Evolutionary conservation across 345 rosid genomes (phyloP).

Genomic region (Aquilaria sinensis): DNA sequence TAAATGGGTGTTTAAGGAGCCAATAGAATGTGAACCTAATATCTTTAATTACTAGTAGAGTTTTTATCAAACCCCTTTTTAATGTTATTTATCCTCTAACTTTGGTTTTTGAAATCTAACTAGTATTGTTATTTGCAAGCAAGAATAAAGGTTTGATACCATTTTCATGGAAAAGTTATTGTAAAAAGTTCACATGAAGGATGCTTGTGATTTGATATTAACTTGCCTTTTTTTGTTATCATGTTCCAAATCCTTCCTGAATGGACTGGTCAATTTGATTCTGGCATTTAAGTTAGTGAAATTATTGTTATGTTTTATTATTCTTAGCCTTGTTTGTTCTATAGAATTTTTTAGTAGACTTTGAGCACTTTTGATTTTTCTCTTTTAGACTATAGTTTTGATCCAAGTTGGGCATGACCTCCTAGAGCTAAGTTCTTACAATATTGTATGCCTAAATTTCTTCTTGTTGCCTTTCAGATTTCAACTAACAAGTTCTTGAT

Average conservation of each 20-base stretch:
- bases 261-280: conserved; percentile 99
- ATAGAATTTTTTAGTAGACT: neutral
- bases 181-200: conserved; percentile 16
- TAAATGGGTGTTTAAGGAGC: conserved; percentile 99
- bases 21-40: conserved; percentile 90
- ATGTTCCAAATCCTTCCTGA: conserved; percentile 86
- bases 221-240: conserved; percentile 21
- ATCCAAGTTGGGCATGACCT: conserved; percentile 99
- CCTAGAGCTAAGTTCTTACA: conserved; percentile 91
- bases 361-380: conserved; percentile 3
- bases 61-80: conserved; percentile 25
- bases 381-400: conserved; percentile 86
- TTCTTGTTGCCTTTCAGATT: no score
- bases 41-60: conserved; percentile 97
- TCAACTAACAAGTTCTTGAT: no score
- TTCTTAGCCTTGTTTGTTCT: neutral
- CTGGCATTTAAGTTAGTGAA: conserved; percentile 84
- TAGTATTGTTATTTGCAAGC: no score
- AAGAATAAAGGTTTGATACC: neutral
- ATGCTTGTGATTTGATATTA: conserved; percentile 22
- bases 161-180: neutral
- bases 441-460: conserved; percentile 57
- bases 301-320: conserved; percentile 1
- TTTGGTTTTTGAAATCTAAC: neutral
- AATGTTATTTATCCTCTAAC: neutral